A percentile compares a stretch with the other conserved stretches of the same genome.
phyloP scores from a whole-genome alignment of 345 rosid genomes.

The Sonneratia alba region DNA sequence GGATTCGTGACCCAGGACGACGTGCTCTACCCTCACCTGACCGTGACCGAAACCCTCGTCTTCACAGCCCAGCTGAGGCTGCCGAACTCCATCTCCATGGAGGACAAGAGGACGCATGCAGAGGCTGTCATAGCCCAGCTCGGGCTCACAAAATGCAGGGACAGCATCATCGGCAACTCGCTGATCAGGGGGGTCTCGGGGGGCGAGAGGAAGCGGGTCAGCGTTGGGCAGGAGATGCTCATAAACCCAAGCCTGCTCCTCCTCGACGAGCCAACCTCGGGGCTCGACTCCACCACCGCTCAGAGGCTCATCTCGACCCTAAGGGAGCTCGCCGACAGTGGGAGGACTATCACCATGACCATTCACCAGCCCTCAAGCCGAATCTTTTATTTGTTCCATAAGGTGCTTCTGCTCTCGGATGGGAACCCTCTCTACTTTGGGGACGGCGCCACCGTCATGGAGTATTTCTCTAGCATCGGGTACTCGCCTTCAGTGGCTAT shows the following conservation, averaged over 20 bases:
- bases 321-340: conserved; percentile 35
- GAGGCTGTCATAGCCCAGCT: conserved; percentile 37
- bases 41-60: conserved; percentile 45
- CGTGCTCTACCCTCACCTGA: conserved; percentile 11
- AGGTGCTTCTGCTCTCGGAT: conserved; percentile 43
- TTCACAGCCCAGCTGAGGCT: conserved; percentile 45
- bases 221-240: conserved; percentile 51
- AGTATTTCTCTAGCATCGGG: conserved; percentile 36
- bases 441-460: conserved; percentile 32
- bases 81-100: conserved; percentile 20
- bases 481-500: conserved; percentile 32
- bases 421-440: conserved; percentile 45
- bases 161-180: conserved; percentile 31
- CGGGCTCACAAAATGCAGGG: conserved; percentile 34
- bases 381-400: conserved; percentile 50
- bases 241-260: conserved; percentile 47
- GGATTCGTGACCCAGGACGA: conserved; percentile 50
- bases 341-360: conserved; percentile 42
- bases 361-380: conserved; percentile 58
- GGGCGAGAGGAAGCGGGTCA: conserved; percentile 52
- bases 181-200: conserved; percentile 43
- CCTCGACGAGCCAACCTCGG: conserved; percentile 55
- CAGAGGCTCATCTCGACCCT: conserved; percentile 35
- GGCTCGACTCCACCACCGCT: conserved; percentile 54
- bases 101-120: conserved; percentile 32